Evolutionary conservation across 78 protist species (phyloP).

Genomic region (Dictyostelium brefeldianum): DNA sequence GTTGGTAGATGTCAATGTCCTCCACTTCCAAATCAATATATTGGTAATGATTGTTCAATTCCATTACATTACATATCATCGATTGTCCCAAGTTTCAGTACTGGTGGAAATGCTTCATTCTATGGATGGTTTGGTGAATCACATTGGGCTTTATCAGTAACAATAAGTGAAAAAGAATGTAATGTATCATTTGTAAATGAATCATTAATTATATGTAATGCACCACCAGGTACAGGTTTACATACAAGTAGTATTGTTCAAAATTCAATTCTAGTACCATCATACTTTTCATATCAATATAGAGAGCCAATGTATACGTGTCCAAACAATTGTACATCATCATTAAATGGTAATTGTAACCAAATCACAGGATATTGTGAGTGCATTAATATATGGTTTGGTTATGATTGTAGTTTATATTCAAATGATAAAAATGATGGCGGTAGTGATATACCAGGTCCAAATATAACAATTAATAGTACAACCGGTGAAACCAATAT

Average conservation of each 20-base stretch:
- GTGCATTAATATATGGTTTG: not conserved
- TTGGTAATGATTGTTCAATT: not conserved
- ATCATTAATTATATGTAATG: not conserved
- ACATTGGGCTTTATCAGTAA: not conserved
- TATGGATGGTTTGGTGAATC: not conserved
- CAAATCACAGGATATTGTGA: not conserved
- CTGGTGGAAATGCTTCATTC: not conserved
- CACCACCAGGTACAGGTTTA: conserved; percentile 7
- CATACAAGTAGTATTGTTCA: not conserved
- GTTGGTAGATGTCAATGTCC: not conserved
- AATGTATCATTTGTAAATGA: not conserved
- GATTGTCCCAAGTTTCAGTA: not conserved
- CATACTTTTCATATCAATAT: not conserved
- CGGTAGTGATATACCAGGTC: not conserved
- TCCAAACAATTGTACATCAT: conserved; percentile 17
- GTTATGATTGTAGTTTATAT: not conserved
- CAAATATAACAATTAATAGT: not conserved
- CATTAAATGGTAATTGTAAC: conserved; percentile 4
- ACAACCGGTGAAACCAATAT: not conserved
- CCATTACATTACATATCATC: not conserved
- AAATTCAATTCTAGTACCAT: not conserved
- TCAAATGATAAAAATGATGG: not conserved
- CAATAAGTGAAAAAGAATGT: not conserved
- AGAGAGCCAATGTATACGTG: not conserved
- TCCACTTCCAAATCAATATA: not conserved